phyloP scores from a whole-genome alignment of 164 flowering plant genomes.

The Taxillus chinensis region DNA sequence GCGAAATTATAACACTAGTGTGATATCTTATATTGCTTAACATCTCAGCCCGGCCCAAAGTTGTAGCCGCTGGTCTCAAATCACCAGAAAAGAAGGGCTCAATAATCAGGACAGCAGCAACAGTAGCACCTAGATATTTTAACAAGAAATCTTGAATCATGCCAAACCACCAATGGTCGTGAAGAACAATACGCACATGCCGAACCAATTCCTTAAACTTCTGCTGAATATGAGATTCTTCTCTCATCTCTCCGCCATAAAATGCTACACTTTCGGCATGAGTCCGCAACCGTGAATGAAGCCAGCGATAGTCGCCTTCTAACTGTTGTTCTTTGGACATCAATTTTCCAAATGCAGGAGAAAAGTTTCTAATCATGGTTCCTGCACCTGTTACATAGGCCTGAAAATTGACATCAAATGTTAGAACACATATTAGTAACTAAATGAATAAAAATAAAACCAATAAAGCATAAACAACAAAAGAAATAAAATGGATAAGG shows the following conservation, averaged over 20 bases:
- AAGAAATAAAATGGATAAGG: not conserved
- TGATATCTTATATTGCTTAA: slow-evolving; percentile 97
- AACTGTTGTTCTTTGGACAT: slow-evolving; percentile 95
- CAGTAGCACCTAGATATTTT: slow-evolving; percentile 99
- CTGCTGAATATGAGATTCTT: slow-evolving; percentile 79
- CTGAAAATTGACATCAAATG: slow-evolving; percentile 26
- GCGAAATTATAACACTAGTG: slow-evolving; percentile 91
- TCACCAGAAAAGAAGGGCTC: slow-evolving; percentile 96
- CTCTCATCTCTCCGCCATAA: slow-evolving; percentile 93
- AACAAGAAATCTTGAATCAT: slow-evolving; percentile 96
- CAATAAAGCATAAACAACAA: not conserved
- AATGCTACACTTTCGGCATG: slow-evolving; percentile 97
- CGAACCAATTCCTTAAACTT: slow-evolving; percentile 61
- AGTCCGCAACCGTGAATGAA: slow-evolving; percentile 92
- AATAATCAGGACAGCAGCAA: slow-evolving; percentile 87
- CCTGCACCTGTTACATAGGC: slow-evolving; percentile 94
- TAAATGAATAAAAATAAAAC: not conserved
- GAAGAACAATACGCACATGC: slow-evolving; percentile 77
- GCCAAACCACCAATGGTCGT: slow-evolving; percentile 99
- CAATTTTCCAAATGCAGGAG: slow-evolving; percentile 92
- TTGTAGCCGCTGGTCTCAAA: slow-evolving; percentile 80
- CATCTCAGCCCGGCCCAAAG: slow-evolving; percentile 97
- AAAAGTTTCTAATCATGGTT: slow-evolving; percentile 60
- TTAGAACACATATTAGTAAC: slow-evolving; percentile 6
- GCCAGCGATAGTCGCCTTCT: slow-evolving; percentile 95